A percentile compares a stretch with the other conserved stretches of the same genome.
These are phyloP conservation scores for Cutaneotrichosporon spelunceum DNA, from an alignment of 1,284 basidiomycete species.

Conservation along the genomic window DNA sequence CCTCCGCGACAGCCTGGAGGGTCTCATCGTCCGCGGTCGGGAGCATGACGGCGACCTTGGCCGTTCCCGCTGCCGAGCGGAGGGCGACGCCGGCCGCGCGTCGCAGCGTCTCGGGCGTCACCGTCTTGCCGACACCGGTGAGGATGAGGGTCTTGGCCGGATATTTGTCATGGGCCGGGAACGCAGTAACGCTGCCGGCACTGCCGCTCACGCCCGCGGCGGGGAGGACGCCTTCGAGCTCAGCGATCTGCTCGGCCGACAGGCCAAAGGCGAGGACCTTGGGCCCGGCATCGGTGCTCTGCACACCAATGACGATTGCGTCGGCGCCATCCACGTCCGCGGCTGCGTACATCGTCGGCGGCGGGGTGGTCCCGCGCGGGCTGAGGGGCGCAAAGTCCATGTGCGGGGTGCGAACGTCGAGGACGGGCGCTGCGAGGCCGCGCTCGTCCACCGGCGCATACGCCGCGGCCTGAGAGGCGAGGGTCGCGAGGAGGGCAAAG, in stretches of 20 bases:
- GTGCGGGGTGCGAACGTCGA: no score
- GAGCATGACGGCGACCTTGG: constrained; percentile 8
- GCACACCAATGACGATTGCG: not conserved
- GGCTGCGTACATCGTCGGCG: no score
- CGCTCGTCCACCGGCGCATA: no score
- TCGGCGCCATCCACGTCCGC: not conserved
- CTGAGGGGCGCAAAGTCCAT: not conserved
- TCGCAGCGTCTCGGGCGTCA: constrained; percentile 13
- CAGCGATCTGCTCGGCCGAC: not conserved
- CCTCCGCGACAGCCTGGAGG: constrained; percentile 5
- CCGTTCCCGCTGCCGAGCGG: constrained; percentile 1
- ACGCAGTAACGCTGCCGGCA: not conserved
- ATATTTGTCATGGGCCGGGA: not conserved
- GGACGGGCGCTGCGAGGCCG: no score
- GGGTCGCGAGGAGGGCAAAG: no score
- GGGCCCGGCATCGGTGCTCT: constrained; percentile 2
- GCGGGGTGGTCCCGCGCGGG: no score
- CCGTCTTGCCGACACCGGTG: not conserved
- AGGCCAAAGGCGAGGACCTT: not conserved
- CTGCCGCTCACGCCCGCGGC: not conserved
- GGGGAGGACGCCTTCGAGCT: not conserved
- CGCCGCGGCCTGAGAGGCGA: no score
- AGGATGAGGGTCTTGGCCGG: not conserved
- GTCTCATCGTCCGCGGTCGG: constrained; percentile 4
- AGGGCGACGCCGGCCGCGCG: constrained; percentile 9